phyloP scores from a whole-genome alignment of 768 basidiomycete species.

The Rhodotorula paludigena region DNA sequence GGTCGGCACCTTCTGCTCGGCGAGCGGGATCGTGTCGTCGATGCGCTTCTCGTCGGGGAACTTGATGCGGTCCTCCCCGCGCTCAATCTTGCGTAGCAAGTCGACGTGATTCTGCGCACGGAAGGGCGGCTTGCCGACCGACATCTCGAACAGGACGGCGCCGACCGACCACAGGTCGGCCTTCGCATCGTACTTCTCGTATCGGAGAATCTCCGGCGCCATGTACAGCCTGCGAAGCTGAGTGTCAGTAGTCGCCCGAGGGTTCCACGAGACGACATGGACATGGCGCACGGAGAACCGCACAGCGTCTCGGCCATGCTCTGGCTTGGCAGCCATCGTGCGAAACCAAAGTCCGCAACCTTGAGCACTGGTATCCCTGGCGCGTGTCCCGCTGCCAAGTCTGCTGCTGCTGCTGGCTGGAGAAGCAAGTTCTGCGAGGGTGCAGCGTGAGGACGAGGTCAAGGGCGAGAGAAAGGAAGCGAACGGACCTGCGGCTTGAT shows the following conservation, averaged over 20 bases:
- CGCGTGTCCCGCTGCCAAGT: constrained; percentile 81
- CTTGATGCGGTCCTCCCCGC: constrained; percentile 72
- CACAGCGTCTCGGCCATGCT: constrained; percentile 97
- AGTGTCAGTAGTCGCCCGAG: not conserved
- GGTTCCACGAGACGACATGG: not conserved
- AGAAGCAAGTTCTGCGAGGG: constrained; percentile 72
- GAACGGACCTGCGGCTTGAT: constrained; percentile 81
- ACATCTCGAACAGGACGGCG: constrained; percentile 92
- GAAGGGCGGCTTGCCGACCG: constrained; percentile 86
- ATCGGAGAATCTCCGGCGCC: constrained; percentile 96
- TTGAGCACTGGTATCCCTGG: constrained; percentile 90
- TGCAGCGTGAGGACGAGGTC: not conserved
- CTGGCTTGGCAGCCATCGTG: constrained; percentile 79
- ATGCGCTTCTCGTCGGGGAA: constrained; percentile 73
- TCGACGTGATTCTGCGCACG: constrained; percentile 95
- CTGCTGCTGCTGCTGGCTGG: constrained; percentile 71
- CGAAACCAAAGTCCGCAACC: constrained; percentile 97
- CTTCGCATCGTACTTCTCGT: constrained; percentile 96
- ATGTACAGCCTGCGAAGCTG: constrained; percentile 69
- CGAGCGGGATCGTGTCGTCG: constrained; percentile 40
- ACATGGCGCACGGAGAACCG: constrained; percentile 75
- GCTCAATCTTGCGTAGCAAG: constrained; percentile 84
- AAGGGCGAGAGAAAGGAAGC: not conserved
- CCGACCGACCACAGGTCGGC: constrained; percentile 98
- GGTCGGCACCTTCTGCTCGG: constrained; percentile 34